Percentiles rank a stretch among this genome's conserved stretches.
These are phyloP conservation scores for Monilinia fructicola DNA, from an alignment of 2,329 filamentous ascomycete genomes.

Conservation along the genomic window DNA sequence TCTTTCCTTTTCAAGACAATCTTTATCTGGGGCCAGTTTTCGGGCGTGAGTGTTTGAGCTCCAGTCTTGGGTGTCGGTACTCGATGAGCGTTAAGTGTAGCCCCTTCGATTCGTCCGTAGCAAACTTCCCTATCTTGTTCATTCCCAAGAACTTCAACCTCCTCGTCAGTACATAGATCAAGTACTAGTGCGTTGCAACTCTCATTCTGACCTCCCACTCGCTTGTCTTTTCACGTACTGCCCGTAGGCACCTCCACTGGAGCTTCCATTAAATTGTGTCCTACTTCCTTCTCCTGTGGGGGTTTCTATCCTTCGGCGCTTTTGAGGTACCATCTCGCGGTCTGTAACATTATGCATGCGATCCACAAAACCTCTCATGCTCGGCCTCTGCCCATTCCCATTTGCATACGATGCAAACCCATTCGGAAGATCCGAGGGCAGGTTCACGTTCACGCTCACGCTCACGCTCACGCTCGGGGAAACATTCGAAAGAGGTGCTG, in stretches of 20 bases:
- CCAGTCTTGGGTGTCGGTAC: constrained; percentile 70
- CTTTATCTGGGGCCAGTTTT: constrained; percentile 72
- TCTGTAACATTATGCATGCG: constrained; percentile 72
- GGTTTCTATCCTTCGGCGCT: constrained; percentile 60
- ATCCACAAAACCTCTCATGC: constrained; percentile 67
- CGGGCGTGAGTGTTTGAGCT: constrained; percentile 54
- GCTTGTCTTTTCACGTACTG: constrained; percentile 65
- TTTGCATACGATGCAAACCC: constrained; percentile 33
- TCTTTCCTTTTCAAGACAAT: constrained; percentile 63
- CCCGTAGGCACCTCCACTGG: constrained; percentile 60
- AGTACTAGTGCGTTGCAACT: constrained; percentile 43
- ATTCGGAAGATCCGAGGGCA: constrained; percentile 16
- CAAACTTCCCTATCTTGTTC: constrained; percentile 71
- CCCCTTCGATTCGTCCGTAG: constrained; percentile 72
- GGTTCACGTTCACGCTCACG: neutral
- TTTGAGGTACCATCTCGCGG: constrained; percentile 61
- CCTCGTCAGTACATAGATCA: constrained; percentile 54
- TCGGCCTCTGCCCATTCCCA: constrained; percentile 34
- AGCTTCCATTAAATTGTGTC: constrained; percentile 47
- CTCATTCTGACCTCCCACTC: constrained; percentile 46
- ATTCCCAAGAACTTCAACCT: constrained; percentile 57
- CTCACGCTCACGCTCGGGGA: neutral
- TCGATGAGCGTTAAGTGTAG: constrained; percentile 63
- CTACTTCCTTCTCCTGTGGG: constrained; percentile 46
- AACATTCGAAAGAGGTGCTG: constrained; percentile 6